Conservation (phyloP, 2,329 filamentous ascomycete genomes). For the Aureobasidium vineae region DNA sequence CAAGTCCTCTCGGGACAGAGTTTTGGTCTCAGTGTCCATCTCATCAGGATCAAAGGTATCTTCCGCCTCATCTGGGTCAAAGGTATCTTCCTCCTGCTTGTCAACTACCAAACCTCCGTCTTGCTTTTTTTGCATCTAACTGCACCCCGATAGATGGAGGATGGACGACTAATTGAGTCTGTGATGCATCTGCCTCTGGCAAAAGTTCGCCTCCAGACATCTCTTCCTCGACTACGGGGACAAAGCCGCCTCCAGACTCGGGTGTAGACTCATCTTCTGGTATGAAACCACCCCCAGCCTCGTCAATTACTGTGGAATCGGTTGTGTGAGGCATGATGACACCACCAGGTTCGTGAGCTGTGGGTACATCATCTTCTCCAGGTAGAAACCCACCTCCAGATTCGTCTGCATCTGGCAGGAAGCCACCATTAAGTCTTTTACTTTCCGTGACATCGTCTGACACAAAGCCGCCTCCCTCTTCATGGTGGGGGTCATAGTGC, state of each 20-base stretch:
- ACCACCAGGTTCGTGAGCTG: slow-evolving; percentile 20
- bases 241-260: slow-evolving; percentile 29
- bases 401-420: slow-evolving; percentile 11
- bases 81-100: slow-evolving; percentile 26
- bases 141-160: background rate
- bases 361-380: slow-evolving; percentile 34
- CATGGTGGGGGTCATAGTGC: background rate
- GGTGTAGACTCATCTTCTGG: slow-evolving; percentile 30
- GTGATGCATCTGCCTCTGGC: slow-evolving; percentile 26
- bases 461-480: background rate
- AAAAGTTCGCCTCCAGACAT: slow-evolving; percentile 31
- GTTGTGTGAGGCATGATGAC: slow-evolving; percentile 26
- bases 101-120: slow-evolving; percentile 28
- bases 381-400: slow-evolving; percentile 31
- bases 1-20: background rate
- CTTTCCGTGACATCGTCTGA: background rate
- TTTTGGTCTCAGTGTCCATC: slow-evolving; percentile 2
- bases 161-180: background rate
- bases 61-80: slow-evolving; percentile 27
- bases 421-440: background rate
- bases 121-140: slow-evolving; percentile 18
- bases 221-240: slow-evolving; percentile 21
- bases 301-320: background rate
- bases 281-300: slow-evolving; percentile 37
- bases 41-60: slow-evolving; percentile 38